Conservation (phyloP, 2,329 filamentous ascomycete species). For the Scedosporium dehoogii region DNA sequence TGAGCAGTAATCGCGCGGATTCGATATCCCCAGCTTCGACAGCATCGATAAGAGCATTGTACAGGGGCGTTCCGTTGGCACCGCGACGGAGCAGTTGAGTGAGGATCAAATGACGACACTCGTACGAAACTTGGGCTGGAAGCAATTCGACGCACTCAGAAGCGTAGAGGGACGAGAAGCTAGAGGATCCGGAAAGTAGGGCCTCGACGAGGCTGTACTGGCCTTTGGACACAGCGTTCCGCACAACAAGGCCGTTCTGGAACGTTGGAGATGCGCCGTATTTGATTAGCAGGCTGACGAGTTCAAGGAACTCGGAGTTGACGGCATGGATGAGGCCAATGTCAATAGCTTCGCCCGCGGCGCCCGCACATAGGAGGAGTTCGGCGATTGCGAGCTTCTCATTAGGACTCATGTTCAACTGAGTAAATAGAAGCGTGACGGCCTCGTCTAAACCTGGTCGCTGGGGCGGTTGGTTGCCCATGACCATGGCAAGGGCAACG, state of each 20-base stretch:
- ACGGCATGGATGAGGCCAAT: conserved; percentile 38
- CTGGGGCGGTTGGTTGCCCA: conserved; percentile 41
- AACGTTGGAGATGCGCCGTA: conserved; percentile 47
- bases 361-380: conserved; percentile 47
- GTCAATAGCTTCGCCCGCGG: conserved; percentile 39
- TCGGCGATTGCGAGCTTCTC: conserved; percentile 44
- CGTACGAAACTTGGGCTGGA: conserved; percentile 33
- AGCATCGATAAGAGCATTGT: conserved; percentile 41
- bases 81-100: conserved; percentile 38
- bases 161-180: conserved; percentile 32
- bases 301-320: conserved; percentile 39
- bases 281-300: conserved; percentile 41
- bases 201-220: conserved; percentile 36
- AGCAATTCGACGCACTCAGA: conserved; percentile 40
- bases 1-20: conserved; percentile 39
- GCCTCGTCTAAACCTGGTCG: conserved; percentile 37
- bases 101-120: conserved; percentile 34
- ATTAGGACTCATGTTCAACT: conserved; percentile 33
- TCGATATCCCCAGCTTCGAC: conserved; percentile 36
- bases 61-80: conserved; percentile 33
- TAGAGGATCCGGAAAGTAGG: conserved; percentile 33
- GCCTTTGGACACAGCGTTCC: conserved; percentile 35
- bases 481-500: conserved; percentile 43
- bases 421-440: conserved; percentile 36
- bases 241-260: conserved; percentile 37